These are phyloP conservation scores for Trichothecium roseum DNA, from an alignment of 2,329 filamentous ascomycete genomes.

Conservation along the genomic window DNA sequence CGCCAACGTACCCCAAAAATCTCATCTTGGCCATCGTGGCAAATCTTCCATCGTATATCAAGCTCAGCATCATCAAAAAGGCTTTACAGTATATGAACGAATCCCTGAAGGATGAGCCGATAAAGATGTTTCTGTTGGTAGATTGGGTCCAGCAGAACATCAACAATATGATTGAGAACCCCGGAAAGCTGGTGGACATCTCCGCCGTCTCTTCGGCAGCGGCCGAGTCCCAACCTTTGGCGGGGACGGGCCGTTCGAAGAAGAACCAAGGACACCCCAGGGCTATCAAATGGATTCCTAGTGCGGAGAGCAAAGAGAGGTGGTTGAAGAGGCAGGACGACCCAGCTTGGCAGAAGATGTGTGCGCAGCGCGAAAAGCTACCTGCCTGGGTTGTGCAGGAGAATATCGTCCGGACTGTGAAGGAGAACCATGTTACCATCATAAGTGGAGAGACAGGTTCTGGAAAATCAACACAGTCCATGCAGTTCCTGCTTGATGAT, in stretches of 20 bases:
- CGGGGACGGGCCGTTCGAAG: constrained; percentile 16
- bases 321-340: constrained; percentile 62
- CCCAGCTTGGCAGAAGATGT: constrained; percentile 63
- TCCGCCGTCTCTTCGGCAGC: constrained; percentile 64
- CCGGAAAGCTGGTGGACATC: constrained; percentile 75
- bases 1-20: constrained; percentile 61
- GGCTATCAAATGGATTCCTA: constrained; percentile 53
- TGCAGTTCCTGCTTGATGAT: constrained; percentile 92
- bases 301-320: constrained; percentile 48
- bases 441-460: constrained; percentile 96
- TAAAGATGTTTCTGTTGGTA: constrained; percentile 77
- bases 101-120: constrained; percentile 70
- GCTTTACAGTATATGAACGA: constrained; percentile 61
- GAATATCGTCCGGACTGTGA: constrained; percentile 65
- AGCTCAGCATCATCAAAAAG: constrained; percentile 75
- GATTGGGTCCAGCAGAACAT: constrained; percentile 89
- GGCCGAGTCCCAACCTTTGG: constrained; percentile 35
- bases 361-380: constrained; percentile 58
- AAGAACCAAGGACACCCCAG: constrained; percentile 36
- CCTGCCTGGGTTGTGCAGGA: constrained; percentile 83
- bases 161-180: constrained; percentile 70
- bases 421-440: constrained; percentile 77
- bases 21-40: constrained; percentile 60
- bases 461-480: constrained; percentile 92
- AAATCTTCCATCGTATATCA: constrained; percentile 81